A percentile compares a stretch with the other conserved stretches of the same genome.
Conservation (phyloP, 495 filamentous ascomycete genomes). For the Astrothelium subdiscretum region DNA sequence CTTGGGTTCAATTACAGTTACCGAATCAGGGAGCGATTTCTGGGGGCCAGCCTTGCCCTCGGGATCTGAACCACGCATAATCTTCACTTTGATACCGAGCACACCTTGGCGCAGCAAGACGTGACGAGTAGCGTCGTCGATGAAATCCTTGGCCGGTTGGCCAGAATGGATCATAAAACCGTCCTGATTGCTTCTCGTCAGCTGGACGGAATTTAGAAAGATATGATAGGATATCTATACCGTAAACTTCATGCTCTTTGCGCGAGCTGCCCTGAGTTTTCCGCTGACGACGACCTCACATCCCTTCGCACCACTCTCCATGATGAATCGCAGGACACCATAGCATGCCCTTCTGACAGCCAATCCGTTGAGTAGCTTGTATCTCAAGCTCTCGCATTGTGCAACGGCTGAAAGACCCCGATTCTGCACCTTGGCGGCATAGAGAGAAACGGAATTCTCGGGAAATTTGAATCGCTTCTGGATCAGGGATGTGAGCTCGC, state of each 20-base stretch:
- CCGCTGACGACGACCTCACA: slow-evolving; percentile 98
- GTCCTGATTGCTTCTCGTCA: slow-evolving; percentile 41
- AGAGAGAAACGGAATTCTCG: slow-evolving; percentile 98
- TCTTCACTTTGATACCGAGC: slow-evolving; percentile 99
- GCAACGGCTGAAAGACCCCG: slow-evolving; percentile 98
- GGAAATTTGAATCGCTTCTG: slow-evolving; percentile 99
- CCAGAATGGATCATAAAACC: slow-evolving; percentile 99
- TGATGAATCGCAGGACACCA: slow-evolving; percentile 98
- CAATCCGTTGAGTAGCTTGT: slow-evolving; percentile 99
- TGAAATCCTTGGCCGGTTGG: slow-evolving; percentile 98
- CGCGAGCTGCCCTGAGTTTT: slow-evolving; percentile 95
- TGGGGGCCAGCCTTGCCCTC: slow-evolving; percentile 96
- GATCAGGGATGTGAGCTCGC: slow-evolving; percentile 98
- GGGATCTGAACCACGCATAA: slow-evolving; percentile 99
- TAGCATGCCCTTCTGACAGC: slow-evolving; percentile 97
- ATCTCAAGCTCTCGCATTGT: slow-evolving; percentile 98
- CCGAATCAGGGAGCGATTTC: slow-evolving; percentile 93
- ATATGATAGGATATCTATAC: slow-evolving; percentile 36
- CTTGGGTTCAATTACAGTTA: slow-evolving; percentile 99
- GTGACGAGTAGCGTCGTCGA: slow-evolving; percentile 95
- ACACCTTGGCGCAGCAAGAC: slow-evolving; percentile 99
- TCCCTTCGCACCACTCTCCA: slow-evolving; percentile 98
- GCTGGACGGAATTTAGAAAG: background rate
- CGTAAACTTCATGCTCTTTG: slow-evolving; percentile 99
- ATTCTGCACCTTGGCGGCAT: slow-evolving; percentile 99